Percentiles rank a stretch among this genome's conserved stretches.
Evolutionary conservation across 148 eudicot genomes (phyloP).

Genomic region (Agrostemma githago): DNA sequence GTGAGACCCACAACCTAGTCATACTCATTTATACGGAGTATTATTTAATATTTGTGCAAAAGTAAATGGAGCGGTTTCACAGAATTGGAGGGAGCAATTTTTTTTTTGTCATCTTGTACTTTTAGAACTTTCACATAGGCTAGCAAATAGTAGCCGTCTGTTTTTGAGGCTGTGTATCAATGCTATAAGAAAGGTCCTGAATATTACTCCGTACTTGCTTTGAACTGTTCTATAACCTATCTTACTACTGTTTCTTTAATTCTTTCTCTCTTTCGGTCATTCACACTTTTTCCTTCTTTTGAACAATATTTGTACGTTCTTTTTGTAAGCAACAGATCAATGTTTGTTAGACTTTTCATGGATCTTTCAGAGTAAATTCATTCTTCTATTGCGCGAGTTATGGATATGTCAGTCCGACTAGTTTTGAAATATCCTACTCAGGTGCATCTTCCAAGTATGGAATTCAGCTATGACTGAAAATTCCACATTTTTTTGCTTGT

Average conservation of each 20-base stretch:
- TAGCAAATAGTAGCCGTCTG: background rate
- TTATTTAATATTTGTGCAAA: too few species aligned
- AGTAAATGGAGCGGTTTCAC: too few species aligned
- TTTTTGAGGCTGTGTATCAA: background rate
- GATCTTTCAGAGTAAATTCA: background rate
- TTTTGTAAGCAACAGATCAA: background rate
- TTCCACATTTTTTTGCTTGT: background rate
- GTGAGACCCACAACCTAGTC: too few species aligned
- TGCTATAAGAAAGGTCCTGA: background rate
- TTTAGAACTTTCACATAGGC: background rate
- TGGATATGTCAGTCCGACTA: background rate
- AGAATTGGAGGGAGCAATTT: too few species aligned
- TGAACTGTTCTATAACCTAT: background rate
- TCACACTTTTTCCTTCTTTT: background rate
- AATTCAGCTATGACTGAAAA: background rate
- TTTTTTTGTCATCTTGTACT: background rate
- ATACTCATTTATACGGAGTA: too few species aligned
- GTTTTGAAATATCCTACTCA: background rate
- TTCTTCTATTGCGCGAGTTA: background rate
- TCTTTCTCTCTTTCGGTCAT: background rate
- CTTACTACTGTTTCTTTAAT: background rate
- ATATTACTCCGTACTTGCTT: constrained; percentile 3
- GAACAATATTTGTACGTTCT: background rate
- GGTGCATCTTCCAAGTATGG: background rate
- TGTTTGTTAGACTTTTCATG: background rate